phyloP scores from a whole-genome alignment of 176 grass and related monocot species.

The Ampelocalamus luodianensis region DNA sequence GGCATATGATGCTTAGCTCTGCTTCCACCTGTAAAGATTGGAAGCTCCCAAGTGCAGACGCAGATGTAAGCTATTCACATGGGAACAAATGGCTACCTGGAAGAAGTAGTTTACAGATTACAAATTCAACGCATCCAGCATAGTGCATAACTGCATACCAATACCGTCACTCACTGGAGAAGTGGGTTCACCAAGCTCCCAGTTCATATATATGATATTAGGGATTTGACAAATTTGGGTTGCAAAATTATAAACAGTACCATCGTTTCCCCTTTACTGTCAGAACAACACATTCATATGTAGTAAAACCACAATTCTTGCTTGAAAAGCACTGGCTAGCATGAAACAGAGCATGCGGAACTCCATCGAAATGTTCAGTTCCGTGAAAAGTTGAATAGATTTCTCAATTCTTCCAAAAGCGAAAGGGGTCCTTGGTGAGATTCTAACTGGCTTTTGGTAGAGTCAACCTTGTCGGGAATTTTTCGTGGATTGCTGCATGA shows the following conservation, averaged over 20 bases:
- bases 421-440: neutral
- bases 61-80: neutral
- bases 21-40: neutral
- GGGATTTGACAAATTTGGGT: neutral
- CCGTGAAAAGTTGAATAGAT: neutral
- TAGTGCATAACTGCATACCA: neutral
- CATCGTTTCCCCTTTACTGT: neutral
- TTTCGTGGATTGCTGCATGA: conserved; percentile 50
- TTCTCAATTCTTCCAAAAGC: neutral
- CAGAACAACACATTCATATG: neutral
- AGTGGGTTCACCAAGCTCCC: neutral
- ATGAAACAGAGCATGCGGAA: neutral
- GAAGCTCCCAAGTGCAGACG: conserved; percentile 16
- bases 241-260: neutral
- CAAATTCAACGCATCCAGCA: neutral
- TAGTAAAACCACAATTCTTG: conserved; percentile 8
- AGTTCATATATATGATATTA: neutral
- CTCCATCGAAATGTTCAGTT: neutral
- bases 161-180: neutral
- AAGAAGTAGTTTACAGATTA: neutral
- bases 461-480: conserved; percentile 22
- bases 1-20: neutral
- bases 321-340: conserved; percentile 20
- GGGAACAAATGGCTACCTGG: neutral
- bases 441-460: neutral